Percentiles rank a stretch among this genome's conserved stretches.
Evolutionary conservation across 495 filamentous ascomycete genomes (phyloP).

Genomic region (Xylaria flabelliformis): DNA sequence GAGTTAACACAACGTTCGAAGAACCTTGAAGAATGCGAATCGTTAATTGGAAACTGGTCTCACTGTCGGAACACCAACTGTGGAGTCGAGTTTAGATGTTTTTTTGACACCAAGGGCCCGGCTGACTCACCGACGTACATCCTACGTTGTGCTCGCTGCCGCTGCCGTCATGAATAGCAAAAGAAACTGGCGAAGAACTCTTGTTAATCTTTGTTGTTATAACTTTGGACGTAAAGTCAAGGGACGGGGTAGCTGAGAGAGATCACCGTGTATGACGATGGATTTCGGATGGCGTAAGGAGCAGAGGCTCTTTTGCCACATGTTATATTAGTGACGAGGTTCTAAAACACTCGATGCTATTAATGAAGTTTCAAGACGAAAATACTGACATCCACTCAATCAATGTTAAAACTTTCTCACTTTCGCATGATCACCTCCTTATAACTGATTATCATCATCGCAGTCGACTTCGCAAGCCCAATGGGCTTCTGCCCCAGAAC

Average conservation of each 20-base stretch:
- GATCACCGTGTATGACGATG: background rate
- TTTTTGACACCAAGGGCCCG: background rate
- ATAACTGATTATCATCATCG: too few relatives aligned
- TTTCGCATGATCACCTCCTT: too few relatives aligned
- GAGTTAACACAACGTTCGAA: background rate
- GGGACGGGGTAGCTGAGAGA: background rate
- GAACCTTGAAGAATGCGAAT: background rate
- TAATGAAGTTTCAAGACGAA: background rate
- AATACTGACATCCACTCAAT: too few relatives aligned
- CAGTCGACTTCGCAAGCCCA: too few relatives aligned
- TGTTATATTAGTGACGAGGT: background rate
- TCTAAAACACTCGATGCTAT: background rate
- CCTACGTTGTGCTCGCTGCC: background rate
- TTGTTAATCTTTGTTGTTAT: slow-evolving; percentile 2
- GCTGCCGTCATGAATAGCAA: slow-evolving; percentile 5
- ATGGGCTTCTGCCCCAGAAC: too few relatives aligned
- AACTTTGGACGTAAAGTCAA: background rate
- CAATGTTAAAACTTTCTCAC: too few relatives aligned
- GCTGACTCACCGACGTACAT: background rate
- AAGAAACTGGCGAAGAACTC: background rate
- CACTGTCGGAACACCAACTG: background rate
- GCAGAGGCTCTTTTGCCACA: background rate
- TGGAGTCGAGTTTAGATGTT: background rate
- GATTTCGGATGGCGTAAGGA: background rate
- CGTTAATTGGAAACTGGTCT: background rate